Evolutionary conservation across 257 asterid species (phyloP).

Genomic region (Echites panduratus): DNA sequence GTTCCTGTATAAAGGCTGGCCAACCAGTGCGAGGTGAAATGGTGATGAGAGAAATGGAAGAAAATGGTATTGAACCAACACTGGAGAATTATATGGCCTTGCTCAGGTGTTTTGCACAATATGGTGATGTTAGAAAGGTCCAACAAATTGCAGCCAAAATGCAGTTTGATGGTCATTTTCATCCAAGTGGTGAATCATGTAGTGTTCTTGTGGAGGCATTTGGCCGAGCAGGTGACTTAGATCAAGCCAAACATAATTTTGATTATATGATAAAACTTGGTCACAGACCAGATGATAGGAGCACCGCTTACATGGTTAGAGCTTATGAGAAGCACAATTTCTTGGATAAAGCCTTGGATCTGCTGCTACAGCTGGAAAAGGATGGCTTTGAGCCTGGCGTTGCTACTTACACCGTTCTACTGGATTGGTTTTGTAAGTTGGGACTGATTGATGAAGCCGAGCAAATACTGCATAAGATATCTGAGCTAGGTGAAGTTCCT

Average conservation of each 20-base stretch:
- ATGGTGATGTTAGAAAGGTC: conserved; percentile 35
- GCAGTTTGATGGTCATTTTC: conserved; percentile 42
- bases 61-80: conserved; percentile 41
- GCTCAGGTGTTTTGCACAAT: conserved; percentile 44
- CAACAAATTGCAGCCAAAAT: conserved; percentile 36
- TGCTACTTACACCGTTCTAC: conserved; percentile 55
- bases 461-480: conserved; percentile 62
- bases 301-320: conserved; percentile 55
- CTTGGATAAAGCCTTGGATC: conserved; percentile 55
- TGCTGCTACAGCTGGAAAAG: conserved; percentile 64
- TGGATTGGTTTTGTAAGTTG: conserved; percentile 72
- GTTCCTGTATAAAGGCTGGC: conserved; percentile 63
- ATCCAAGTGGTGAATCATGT: conserved; percentile 43
- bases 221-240: conserved; percentile 30
- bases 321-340: conserved; percentile 51
- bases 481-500: conserved; percentile 67
- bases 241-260: conserved; percentile 42
- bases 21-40: conserved; percentile 34
- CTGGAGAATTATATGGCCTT: conserved; percentile 59
- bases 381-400: conserved; percentile 71
- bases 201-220: conserved; percentile 57
- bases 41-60: conserved; percentile 56
- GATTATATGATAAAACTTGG: conserved; percentile 52
- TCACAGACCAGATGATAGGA: conserved; percentile 72
- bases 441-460: conserved; percentile 78